Evolutionary conservation across 129 eudicot genomes (phyloP).

Genomic region (Smallanthus sonchifolius): DNA sequence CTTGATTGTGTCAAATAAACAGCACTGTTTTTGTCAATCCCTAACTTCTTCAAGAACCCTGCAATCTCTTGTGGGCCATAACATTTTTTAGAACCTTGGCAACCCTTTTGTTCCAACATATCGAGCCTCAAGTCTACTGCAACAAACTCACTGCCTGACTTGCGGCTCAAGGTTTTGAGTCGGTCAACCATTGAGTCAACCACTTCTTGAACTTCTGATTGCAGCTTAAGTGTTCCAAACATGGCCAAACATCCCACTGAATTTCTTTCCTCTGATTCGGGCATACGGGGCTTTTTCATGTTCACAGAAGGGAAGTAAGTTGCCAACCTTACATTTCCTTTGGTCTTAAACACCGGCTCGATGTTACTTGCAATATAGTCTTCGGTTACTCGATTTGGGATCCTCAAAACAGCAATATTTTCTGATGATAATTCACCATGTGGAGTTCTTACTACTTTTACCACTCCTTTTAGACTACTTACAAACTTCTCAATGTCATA

Average conservation of each 20-base stretch:
- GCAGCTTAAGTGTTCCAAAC: conserved; percentile 82
- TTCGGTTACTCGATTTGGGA: conserved; percentile 75
- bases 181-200: conserved; percentile 89
- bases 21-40: conserved; percentile 76
- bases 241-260: conserved; percentile 81
- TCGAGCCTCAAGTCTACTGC: conserved; percentile 89
- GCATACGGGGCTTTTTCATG: conserved; percentile 56
- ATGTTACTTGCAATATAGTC: conserved; percentile 60
- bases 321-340: conserved; percentile 82
- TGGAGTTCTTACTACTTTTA: conserved; percentile 66
- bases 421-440: conserved; percentile 50
- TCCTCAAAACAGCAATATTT: conserved; percentile 73
- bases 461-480: conserved; percentile 70
- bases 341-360: conserved; percentile 55
- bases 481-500: conserved; percentile 77
- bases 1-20: conserved; percentile 82
- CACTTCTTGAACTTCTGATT: conserved; percentile 74
- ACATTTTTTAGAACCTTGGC: conserved; percentile 82
- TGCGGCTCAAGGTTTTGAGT: conserved; percentile 67
- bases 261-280: conserved; percentile 37
- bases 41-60: conserved; percentile 63
- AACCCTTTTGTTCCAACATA: conserved; percentile 81
- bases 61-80: conserved; percentile 78
- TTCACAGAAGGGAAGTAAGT: conserved; percentile 97
- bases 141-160: conserved; percentile 77